Evolutionary conservation across 768 basidiomycete species (phyloP).

Genomic region (Macrolepiota fuliginosa): DNA sequence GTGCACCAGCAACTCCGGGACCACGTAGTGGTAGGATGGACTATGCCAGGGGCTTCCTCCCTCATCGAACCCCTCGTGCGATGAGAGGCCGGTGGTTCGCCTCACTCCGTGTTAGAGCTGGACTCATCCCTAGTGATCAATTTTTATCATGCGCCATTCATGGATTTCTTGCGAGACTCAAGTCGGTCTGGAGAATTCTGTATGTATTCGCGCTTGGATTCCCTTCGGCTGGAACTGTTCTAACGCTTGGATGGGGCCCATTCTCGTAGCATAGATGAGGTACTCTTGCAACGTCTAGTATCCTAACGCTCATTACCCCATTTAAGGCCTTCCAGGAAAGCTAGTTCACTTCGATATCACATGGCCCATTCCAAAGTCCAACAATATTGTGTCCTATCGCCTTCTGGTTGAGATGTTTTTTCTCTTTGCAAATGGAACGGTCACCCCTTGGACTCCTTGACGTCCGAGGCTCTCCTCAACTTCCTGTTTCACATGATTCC

Average conservation of each 20-base stretch:
- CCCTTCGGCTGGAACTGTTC: background rate
- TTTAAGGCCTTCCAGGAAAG: background rate
- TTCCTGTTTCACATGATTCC: background rate
- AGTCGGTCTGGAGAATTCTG: background rate
- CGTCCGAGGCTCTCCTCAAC: background rate
- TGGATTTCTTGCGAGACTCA: background rate
- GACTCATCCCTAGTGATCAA: background rate
- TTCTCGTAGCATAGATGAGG: background rate
- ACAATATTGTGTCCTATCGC: background rate
- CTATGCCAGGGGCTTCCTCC: too few relatives aligned
- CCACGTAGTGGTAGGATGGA: too few relatives aligned
- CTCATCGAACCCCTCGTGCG: too few relatives aligned
- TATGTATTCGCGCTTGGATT: background rate
- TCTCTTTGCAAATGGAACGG: background rate
- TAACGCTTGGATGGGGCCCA: background rate
- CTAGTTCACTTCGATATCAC: background rate
- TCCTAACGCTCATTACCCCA: background rate
- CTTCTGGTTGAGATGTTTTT: background rate
- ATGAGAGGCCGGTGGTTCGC: background rate
- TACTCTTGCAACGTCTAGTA: background rate
- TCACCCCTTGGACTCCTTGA: background rate
- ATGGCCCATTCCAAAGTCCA: background rate
- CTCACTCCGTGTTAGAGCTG: background rate
- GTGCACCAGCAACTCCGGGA: too few relatives aligned
- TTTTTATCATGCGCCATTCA: background rate